Base-by-base conservation (phyloP, 495 filamentous ascomycete genomes). In the Trichoderma gamsii region DNA sequence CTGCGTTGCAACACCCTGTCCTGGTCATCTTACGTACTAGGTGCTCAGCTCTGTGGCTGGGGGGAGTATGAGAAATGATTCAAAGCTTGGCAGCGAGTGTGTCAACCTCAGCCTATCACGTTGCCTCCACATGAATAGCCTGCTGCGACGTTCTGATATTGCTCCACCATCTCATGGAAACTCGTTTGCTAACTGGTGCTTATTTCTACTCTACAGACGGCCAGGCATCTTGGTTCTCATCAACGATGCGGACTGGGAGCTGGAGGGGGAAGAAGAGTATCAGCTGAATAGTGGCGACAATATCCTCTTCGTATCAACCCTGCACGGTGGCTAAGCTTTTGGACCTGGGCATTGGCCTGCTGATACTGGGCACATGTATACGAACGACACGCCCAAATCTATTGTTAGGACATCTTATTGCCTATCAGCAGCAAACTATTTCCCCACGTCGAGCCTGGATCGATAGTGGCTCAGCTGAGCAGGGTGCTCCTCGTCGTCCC, bases 241-340 rank as follows among this genome's bases (percentile, higher is more conserved):
- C 77, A 99, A 99, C 76, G 94, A 99, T 72, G 89, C 91, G 52
- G 95, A 99, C 75, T 99, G 95, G 95, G 93, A 97, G 79, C 86
- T 99, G 16, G 96, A 98, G 78, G 95, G 93, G 9, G 93, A 97
- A 77, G 92, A 93, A 71, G 84, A 83, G 67, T 98, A 97, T 76
- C 88, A 92, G 74, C 81, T 98, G 67, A 87, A 93, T 77, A 74
- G 81, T 27, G 83, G 86, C 29, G 95, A 99, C 78, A 93, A 90
- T 72, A 90, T 99, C 73, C 81, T 97, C 65, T 99, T 99, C 77
- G 93, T 99, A 65, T 97, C 92, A 66, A 99, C 95, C n/a, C 82
- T 99, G 41, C 95, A 99, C 77, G 95, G 95, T 35, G 95, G 95
- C 68, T 96, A 83, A 72, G 16, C 9, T 21, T 21, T 12, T 61